Conservation (phyloP, 1,284 basidiomycete species). For the Moniliophthora roreri region DNA sequence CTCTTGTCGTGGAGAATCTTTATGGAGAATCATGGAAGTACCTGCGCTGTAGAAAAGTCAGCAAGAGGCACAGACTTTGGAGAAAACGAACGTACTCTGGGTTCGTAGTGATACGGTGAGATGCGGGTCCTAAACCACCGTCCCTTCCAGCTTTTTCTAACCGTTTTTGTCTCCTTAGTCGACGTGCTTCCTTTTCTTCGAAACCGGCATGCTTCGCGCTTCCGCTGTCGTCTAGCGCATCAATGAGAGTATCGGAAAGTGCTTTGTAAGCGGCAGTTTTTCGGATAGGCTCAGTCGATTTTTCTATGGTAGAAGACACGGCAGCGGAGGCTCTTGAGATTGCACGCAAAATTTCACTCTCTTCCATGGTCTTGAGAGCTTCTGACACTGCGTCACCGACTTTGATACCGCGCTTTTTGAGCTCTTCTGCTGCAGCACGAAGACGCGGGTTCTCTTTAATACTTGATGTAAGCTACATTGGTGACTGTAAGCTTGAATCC, state of each 20-base stretch:
- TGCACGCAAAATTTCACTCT: constrained; percentile 90
- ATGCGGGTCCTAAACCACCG: constrained; percentile 47
- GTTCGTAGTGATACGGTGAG: constrained; percentile 61
- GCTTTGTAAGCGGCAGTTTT: constrained; percentile 96
- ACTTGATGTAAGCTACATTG: constrained; percentile 77
- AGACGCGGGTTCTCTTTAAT: constrained; percentile 97
- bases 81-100: constrained; percentile 54
- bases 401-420: constrained; percentile 87
- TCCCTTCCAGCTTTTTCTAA: constrained; percentile 81
- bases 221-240: constrained; percentile 93
- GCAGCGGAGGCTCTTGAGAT: constrained; percentile 80
- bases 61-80: not conserved
- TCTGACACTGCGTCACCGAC: constrained; percentile 93
- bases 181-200: constrained; percentile 87
- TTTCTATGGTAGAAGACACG: constrained; percentile 76
- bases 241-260: constrained; percentile 85
- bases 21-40: constrained; percentile 79
- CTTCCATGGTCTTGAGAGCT: constrained; percentile 90
- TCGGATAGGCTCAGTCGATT: constrained; percentile 89
- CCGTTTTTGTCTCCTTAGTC: constrained; percentile 72
- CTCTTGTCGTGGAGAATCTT: constrained; percentile 75
- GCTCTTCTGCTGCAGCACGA: constrained; percentile 87
- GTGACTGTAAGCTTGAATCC: constrained; percentile 5
- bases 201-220: constrained; percentile 93
- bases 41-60: constrained; percentile 64